These are phyloP conservation scores for Cryptomeria japonica DNA, from an alignment of 75 land plant species.

Conservation along the genomic window DNA sequence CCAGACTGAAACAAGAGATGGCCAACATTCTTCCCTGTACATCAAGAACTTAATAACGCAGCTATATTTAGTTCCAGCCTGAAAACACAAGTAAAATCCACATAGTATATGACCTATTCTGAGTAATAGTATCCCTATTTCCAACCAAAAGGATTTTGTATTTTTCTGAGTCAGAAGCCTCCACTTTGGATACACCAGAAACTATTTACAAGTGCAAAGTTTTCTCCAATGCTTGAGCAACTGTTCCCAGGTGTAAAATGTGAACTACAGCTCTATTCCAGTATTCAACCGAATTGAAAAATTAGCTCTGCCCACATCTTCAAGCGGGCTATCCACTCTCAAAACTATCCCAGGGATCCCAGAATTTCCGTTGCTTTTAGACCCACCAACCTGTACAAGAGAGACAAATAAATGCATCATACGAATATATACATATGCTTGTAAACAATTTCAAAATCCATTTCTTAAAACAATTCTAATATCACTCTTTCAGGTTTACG, in stretches of 20 bases:
- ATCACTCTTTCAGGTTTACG: not conserved
- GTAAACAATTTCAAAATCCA: not conserved
- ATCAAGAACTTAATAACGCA: not conserved
- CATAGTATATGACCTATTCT: not conserved
- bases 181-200: not conserved
- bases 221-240: not conserved
- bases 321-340: conserved; percentile 71
- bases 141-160: not conserved
- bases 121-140: not conserved
- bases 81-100: not conserved
- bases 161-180: not conserved
- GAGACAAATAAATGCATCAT: not conserved
- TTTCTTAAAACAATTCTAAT: not conserved
- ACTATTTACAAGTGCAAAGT: not conserved
- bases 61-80: not conserved
- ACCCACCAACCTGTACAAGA: conserved; percentile 67
- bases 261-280: conserved; percentile 74
- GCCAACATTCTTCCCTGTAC: not conserved
- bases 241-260: not conserved
- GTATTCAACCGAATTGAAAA: conserved; percentile 82
- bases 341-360: conserved; percentile 85
- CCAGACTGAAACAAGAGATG: not conserved
- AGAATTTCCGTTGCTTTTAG: conserved; percentile 69
- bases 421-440: not conserved
- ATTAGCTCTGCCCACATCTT: conserved; percentile 52